Evolutionary conservation across 495 filamentous ascomycete species (phyloP).

Genomic region (Haplographium delicatum): DNA sequence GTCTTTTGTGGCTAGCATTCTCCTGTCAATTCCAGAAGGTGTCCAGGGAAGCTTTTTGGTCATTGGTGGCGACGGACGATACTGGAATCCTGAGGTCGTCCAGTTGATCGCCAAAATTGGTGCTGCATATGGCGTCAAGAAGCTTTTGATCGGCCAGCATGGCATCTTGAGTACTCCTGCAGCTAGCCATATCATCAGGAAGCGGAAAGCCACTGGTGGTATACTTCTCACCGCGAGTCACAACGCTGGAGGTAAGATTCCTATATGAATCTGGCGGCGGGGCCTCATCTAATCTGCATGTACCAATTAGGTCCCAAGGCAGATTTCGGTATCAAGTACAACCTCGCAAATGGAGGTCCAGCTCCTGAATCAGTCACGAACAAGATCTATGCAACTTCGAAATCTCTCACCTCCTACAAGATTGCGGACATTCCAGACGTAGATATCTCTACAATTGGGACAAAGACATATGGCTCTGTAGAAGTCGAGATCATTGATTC

Average conservation of each 20-base stretch:
- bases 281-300: too few species aligned
- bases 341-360: conserved; percentile 89
- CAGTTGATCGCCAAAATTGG: conserved; percentile 97
- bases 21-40: conserved; percentile 95
- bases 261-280: too few species aligned
- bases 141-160: conserved; percentile 90
- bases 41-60: conserved; percentile 83
- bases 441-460: conserved; percentile 78
- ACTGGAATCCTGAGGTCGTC: conserved; percentile 93
- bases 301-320: conserved; percentile 69
- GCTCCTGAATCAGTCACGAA: conserved; percentile 94
- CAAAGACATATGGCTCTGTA: conserved; percentile 72
- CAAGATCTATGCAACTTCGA: conserved; percentile 91
- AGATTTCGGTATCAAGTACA: conserved; percentile 99
- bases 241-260: conserved; percentile 88
- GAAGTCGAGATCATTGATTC: conserved; percentile 96
- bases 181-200: conserved; percentile 90
- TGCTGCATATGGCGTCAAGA: conserved; percentile 97
- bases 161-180: conserved; percentile 96
- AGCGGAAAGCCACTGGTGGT: conserved; percentile 88
- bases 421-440: conserved; percentile 80
- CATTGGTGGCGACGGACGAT: conserved; percentile 96
- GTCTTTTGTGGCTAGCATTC: conserved; percentile 86
- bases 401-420: conserved; percentile 86
- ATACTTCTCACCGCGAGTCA: conserved; percentile 96